phyloP scores from a whole-genome alignment of 2,329 filamentous ascomycete species.

The Neopestalotiopsis clavispora region DNA sequence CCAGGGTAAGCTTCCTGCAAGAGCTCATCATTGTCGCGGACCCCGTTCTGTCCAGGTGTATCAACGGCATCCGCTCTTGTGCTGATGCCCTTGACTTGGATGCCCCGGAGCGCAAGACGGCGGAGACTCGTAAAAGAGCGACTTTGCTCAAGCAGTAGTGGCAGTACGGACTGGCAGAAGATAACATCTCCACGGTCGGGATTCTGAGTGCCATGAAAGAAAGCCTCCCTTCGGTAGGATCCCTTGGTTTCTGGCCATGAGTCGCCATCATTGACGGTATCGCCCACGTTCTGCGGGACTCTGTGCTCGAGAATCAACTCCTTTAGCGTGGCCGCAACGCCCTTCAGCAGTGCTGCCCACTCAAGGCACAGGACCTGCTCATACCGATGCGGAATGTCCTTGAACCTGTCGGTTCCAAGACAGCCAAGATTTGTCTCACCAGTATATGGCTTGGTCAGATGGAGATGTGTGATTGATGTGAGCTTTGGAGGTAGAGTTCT shows the following conservation, averaged over 20 bases:
- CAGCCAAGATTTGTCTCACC: neutral
- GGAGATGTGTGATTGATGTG: slow-evolving; percentile 15
- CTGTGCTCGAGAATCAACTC: slow-evolving; percentile 20
- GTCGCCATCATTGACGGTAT: slow-evolving; percentile 3
- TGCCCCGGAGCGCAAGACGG: slow-evolving; percentile 13
- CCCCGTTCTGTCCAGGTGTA: neutral
- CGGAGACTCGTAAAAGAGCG: neutral
- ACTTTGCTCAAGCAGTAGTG: slow-evolving; percentile 13
- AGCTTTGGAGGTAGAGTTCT: neutral
- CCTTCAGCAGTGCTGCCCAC: slow-evolving; percentile 10
- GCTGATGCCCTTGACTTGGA: slow-evolving; percentile 10
- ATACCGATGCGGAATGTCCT: neutral
- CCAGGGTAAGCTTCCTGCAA: slow-evolving; percentile 5
- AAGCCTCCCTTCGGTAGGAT: neutral
- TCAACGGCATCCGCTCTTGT: neutral
- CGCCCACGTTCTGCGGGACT: neutral
- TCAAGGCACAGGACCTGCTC: slow-evolving; percentile 15
- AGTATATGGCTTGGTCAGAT: slow-evolving; percentile 14
- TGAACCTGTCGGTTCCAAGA: neutral
- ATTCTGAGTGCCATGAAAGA: neutral
- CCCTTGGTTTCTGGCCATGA: neutral
- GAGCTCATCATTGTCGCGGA: slow-evolving; percentile 3
- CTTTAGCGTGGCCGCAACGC: neutral
- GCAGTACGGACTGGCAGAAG: slow-evolving; percentile 11
- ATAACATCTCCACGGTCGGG: slow-evolving; percentile 3